Conservation (phyloP, 2,329 filamentous ascomycete genomes). For the Apiospora kogelbergensis region DNA sequence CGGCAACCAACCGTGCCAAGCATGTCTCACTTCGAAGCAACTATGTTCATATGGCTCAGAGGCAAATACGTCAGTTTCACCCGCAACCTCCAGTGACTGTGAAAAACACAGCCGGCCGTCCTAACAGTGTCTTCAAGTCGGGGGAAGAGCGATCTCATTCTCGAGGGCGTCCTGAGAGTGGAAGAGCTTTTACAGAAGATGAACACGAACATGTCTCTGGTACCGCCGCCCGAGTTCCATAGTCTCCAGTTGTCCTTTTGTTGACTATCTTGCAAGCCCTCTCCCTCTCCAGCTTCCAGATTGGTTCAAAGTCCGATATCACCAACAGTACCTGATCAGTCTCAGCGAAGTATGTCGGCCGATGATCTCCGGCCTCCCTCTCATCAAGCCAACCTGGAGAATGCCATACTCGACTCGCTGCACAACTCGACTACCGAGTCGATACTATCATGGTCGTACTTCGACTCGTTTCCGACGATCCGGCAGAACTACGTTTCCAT, state of each 20-base stretch:
- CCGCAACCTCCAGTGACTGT: neutral
- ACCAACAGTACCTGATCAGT: slow-evolving; percentile 1
- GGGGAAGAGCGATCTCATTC: slow-evolving; percentile 51
- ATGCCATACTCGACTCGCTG: slow-evolving; percentile 49
- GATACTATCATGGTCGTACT: slow-evolving; percentile 51
- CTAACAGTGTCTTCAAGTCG: slow-evolving; percentile 30
- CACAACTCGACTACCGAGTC: slow-evolving; percentile 52
- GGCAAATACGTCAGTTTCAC: slow-evolving; percentile 42
- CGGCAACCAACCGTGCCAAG: slow-evolving; percentile 44
- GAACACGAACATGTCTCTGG: slow-evolving; percentile 33
- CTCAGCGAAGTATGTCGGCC: slow-evolving; percentile 13
- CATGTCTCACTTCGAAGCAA: slow-evolving; percentile 35
- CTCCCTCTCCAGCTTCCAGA: slow-evolving; percentile 1
- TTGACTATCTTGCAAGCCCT: slow-evolving; percentile 16
- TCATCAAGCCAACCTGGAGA: slow-evolving; percentile 37
- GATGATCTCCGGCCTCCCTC: slow-evolving; percentile 15
- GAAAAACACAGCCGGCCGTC: too few relatives aligned
- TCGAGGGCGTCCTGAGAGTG: slow-evolving; percentile 49
- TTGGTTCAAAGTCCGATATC: slow-evolving; percentile 13
- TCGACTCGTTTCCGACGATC: slow-evolving; percentile 43
- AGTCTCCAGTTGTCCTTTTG: too few relatives aligned
- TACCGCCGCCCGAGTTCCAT: neutral
- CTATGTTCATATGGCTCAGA: slow-evolving; percentile 43
- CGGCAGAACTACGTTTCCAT: slow-evolving; percentile 44
- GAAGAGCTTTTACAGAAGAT: slow-evolving; percentile 47